Evolutionary conservation across 768 basidiomycete genomes (phyloP), one percentile per base, ranked within the genome.

Genomic region (Suillus subaureus): DNA sequence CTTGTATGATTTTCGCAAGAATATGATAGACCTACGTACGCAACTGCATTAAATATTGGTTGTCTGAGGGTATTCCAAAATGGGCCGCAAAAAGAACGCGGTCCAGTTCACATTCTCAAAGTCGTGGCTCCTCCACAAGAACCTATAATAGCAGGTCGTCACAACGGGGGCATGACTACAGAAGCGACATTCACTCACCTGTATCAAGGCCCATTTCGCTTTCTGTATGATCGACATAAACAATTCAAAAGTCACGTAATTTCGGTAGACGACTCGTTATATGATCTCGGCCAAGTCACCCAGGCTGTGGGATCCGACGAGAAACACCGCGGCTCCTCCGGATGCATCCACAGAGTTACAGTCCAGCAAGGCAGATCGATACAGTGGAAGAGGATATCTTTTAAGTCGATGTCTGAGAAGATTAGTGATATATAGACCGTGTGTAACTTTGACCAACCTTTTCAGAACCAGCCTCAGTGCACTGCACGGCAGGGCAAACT

Each of bases 81-180:
- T 98, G 95, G 77, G 99, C 99, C 61, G 99, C 96, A 18, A 99
- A 84, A n/a, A 6, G n/a, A 23, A 47, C n/a, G n/a, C n/a, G 12
- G 76, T 99, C 97, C 51, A 99, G 82, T 77, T 99, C 97, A 78
- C 97, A 99, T 98, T 99, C 81, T 97, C 95, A 74, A 99, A 99
- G 21, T 94, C n/a, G 89, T 43, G 94, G 84, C 78, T 99, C 97
- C 90, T 99, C 97, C 64, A 99, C 97, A 72, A 99, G 94, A 18
- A 99, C 97, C 96, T 65, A 61, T 58, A n/a, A 68, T 31, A 18
- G 33, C 15, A 40, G 16, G 45, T 39, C 52, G 31, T 51, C 40
- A 61, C 13, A 47, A 43, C 6, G 33, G 40, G 13, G 31, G 39
- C 33, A 21, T 13, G 12, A 23, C 23, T 6, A 49, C 47, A 47